Evolutionary conservation across 208 protist genomes (phyloP).

Genomic region (Leishmania tarentolae): DNA sequence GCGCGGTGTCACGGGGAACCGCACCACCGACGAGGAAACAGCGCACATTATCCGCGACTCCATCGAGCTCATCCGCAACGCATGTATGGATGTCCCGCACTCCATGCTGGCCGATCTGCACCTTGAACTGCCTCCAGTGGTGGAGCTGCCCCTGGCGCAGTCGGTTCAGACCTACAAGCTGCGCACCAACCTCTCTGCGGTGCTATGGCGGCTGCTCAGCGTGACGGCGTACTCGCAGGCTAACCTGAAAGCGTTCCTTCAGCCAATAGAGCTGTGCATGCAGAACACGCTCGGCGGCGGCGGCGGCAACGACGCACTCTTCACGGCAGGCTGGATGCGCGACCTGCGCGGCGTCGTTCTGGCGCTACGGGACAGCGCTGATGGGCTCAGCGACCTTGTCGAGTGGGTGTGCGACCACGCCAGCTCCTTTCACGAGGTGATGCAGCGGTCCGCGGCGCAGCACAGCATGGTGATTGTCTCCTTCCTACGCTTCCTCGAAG

Average conservation of each 20-base stretch:
- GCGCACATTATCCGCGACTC: constrained; percentile 71
- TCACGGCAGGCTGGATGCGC: constrained; percentile 85
- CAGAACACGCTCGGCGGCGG: constrained; percentile 59
- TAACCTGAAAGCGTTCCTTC: constrained; percentile 53
- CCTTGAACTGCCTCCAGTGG: constrained; percentile 74
- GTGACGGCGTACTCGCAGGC: constrained; percentile 38
- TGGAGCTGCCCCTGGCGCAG: constrained; percentile 79
- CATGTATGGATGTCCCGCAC: constrained; percentile 60
- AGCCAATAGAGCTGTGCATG: constrained; percentile 71
- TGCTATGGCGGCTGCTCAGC: constrained; percentile 63
- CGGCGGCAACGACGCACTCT: constrained; percentile 49
- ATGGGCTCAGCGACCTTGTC: constrained; percentile 66
- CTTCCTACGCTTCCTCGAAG: constrained; percentile 70
- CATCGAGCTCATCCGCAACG: constrained; percentile 74
- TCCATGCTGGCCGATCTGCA: constrained; percentile 55
- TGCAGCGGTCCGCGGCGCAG: constrained; percentile 41
- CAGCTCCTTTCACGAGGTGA: constrained; percentile 44
- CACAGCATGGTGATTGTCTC: constrained; percentile 70
- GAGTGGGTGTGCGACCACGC: constrained; percentile 74
- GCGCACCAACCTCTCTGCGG: constrained; percentile 69
- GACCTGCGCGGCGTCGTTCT: constrained; percentile 75
- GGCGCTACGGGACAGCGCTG: constrained; percentile 47
- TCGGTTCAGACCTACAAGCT: constrained; percentile 79
- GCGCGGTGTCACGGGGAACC: constrained; percentile 36
- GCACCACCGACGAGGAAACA: constrained; percentile 53